Conservation (phyloP, 768 basidiomycete species). For the Psilocybe azurescens region DNA sequence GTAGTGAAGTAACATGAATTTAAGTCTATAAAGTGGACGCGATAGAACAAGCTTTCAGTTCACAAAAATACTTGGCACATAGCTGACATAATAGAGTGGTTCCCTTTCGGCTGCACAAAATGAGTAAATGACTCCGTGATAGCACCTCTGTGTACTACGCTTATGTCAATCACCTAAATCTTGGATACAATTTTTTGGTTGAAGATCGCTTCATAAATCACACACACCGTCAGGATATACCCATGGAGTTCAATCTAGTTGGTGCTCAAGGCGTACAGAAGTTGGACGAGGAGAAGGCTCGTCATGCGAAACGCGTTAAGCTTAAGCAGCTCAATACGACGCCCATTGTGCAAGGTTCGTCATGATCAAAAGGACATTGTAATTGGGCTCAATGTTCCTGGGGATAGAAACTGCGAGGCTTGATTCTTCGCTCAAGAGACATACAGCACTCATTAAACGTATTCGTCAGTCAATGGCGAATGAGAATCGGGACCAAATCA, state of each 20-base stretch:
- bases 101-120: background rate
- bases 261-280: constrained; percentile 30
- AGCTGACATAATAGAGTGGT: background rate
- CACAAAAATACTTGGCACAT: background rate
- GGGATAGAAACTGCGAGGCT: constrained; percentile 71
- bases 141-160: background rate
- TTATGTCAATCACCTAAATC: background rate
- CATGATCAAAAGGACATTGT: constrained; percentile 8
- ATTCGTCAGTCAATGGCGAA: constrained; percentile 85
- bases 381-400: constrained; percentile 3
- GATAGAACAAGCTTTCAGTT: background rate
- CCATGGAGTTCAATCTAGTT: constrained; percentile 37
- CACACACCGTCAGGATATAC: background rate
- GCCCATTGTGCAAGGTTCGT: constrained; percentile 52
- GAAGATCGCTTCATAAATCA: background rate
- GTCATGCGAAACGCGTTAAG: constrained; percentile 59
- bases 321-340: constrained; percentile 63
- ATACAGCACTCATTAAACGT: constrained; percentile 94
- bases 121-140: background rate
- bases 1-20: background rate
- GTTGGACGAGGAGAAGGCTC: constrained; percentile 51
- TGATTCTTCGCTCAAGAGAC: constrained; percentile 94
- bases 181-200: background rate
- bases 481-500: constrained; percentile 83
- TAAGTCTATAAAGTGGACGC: too few species aligned